Conservation (phyloP, 1,284 basidiomycete genomes). For the Ceratobasidium papillatum region DNA sequence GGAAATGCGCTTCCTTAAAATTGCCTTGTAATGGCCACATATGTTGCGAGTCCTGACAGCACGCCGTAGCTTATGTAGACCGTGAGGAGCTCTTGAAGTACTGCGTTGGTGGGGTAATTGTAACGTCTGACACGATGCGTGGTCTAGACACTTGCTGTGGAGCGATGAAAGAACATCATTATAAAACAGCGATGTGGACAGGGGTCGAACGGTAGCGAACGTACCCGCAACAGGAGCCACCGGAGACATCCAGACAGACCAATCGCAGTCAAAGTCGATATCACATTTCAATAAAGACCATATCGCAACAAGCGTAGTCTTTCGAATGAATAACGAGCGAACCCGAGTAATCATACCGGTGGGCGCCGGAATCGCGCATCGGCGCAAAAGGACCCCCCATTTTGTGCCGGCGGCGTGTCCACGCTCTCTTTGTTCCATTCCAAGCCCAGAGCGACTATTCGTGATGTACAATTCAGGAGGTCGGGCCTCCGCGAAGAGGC, state of each 20-base stretch:
- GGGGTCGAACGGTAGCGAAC: conserved; percentile 8
- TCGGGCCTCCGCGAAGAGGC: background rate
- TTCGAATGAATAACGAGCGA: background rate
- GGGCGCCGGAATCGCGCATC: conserved; percentile 16
- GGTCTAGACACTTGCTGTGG: conserved; percentile 37
- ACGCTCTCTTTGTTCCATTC: background rate
- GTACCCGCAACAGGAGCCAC: background rate
- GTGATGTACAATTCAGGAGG: conserved; percentile 21
- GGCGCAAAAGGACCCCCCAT: conserved; percentile 19
- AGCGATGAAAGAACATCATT: conserved; percentile 27
- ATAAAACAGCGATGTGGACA: conserved; percentile 12
- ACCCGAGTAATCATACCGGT: conserved; percentile 17
- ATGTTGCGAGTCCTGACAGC: conserved; percentile 3
- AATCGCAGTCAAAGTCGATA: conserved; percentile 11
- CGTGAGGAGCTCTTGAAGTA: conserved; percentile 23
- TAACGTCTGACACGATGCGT: conserved; percentile 16
- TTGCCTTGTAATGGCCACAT: conserved; percentile 10
- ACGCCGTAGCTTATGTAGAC: conserved; percentile 19
- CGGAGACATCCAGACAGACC: conserved; percentile 15
- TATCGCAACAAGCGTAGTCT: background rate
- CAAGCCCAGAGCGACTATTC: background rate
- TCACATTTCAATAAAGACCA: background rate
- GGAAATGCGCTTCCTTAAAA: conserved; percentile 6
- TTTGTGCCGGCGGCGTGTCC: conserved; percentile 13
- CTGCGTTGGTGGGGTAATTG: conserved; percentile 21